Evolutionary conservation across 163 green algal genomes (phyloP).

Genomic region (Scenedesmus sp.): DNA sequence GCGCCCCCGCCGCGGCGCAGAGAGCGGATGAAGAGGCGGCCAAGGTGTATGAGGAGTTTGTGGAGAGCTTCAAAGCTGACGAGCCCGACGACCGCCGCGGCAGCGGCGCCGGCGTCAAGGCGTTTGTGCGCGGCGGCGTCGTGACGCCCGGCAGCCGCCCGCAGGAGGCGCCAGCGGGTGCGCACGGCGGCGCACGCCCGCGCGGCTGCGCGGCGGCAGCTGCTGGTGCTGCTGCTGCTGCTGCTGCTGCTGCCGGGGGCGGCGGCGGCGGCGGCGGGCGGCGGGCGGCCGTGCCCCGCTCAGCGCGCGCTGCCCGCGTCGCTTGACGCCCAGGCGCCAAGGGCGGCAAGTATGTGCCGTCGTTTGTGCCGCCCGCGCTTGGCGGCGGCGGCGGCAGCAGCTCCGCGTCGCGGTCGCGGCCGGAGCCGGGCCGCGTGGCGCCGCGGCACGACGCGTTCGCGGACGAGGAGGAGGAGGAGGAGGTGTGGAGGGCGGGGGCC

Average conservation of each 20-base stretch:
- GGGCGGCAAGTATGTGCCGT: constrained; percentile 73
- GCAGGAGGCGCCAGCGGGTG: constrained; percentile 20
- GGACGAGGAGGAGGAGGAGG: constrained; percentile 38
- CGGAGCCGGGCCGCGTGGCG: constrained; percentile 31
- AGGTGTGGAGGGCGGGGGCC: constrained; percentile 22
- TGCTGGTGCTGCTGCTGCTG: background rate
- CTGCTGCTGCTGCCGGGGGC: background rate
- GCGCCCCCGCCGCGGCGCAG: no score
- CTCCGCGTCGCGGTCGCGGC: background rate
- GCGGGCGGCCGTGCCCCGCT: background rate
- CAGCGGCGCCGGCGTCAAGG: constrained; percentile 33
- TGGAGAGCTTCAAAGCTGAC: constrained; percentile 69
- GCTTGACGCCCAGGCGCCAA: constrained; percentile 51
- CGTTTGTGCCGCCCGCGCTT: constrained; percentile 68
- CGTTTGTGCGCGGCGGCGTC: constrained; percentile 72
- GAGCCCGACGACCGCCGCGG: background rate
- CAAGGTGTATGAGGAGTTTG: constrained; percentile 88
- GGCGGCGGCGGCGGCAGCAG: background rate
- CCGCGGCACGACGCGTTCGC: constrained; percentile 33
- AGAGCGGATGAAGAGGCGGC: constrained; percentile 81
- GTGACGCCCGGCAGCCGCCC: constrained; percentile 62
- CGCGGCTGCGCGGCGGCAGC: background rate
- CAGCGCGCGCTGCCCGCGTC: no score
- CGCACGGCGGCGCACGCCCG: background rate
- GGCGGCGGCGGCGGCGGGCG: background rate